phyloP scores from a whole-genome alignment of 2,329 filamentous ascomycete genomes.

The Trichoderma breve region DNA sequence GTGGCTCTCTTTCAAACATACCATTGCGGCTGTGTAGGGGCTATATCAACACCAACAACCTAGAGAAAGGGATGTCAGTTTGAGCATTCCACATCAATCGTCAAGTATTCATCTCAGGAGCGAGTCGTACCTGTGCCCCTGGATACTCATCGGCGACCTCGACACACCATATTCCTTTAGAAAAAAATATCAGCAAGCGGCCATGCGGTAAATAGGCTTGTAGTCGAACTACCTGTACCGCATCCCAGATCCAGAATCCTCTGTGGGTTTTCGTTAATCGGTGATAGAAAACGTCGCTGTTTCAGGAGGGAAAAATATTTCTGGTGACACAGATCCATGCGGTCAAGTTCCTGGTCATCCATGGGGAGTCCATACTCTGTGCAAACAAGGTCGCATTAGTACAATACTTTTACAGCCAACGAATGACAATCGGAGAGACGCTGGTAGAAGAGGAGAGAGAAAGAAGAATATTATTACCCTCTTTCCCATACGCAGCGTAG shows the following conservation, averaged over 20 bases:
- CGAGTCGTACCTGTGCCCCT: slow-evolving; percentile 23
- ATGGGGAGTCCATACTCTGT: slow-evolving; percentile 41
- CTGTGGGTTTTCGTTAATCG: slow-evolving; percentile 27
- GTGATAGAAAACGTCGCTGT: slow-evolving; percentile 28
- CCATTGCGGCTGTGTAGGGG: slow-evolving; percentile 28
- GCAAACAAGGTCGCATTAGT: background rate
- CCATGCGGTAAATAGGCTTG: background rate
- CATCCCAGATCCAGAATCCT: slow-evolving; percentile 32
- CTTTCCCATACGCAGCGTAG: slow-evolving; percentile 35
- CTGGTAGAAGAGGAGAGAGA: no score
- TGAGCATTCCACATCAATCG: background rate
- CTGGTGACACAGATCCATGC: slow-evolving; percentile 39
- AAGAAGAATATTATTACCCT: slow-evolving; percentile 26
- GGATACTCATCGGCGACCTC: slow-evolving; percentile 40
- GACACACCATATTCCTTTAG: slow-evolving; percentile 33
- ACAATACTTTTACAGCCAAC: background rate
- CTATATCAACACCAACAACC: slow-evolving; percentile 30
- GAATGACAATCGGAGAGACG: background rate
- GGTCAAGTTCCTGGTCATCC: slow-evolving; percentile 39
- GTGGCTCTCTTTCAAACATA: background rate
- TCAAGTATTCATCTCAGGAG: background rate
- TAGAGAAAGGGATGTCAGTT: background rate
- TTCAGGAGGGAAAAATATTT: slow-evolving; percentile 33
- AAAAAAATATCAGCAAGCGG: background rate
- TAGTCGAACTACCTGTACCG: slow-evolving; percentile 24